Base-by-base conservation (phyloP, 2,329 filamentous ascomycete species). In the Fusarium tanahbumbuense region DNA sequence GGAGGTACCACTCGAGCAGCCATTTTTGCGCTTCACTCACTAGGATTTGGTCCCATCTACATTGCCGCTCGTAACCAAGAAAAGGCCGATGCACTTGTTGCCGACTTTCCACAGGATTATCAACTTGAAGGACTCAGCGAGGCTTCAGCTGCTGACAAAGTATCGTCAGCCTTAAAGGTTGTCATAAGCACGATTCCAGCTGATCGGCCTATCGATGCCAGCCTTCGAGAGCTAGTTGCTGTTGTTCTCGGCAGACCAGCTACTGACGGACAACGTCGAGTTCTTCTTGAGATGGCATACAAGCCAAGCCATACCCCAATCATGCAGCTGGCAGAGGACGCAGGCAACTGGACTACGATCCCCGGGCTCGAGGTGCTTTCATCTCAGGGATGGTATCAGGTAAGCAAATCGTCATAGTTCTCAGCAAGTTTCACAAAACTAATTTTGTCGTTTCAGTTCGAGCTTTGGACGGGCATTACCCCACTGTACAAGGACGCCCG, bases 211-310 rank as follows among this genome's bases (percentile, higher is more conserved):
- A 92, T 98, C 67, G 94, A 98, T 70, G 75, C 86, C 1, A 82
- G 81, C 13, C 90, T 97, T 80, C 85, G 87, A 23, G 88, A 90
- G 72, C 84, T 92, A 3, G 81, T 98, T 12, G 80, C 82, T 8
- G 80, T 84, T 18, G 75, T 89, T 34, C 77, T 89, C n/a, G 81
- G 83, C 61, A 79, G 79, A 25, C 80, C 76, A 65, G 78, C 75
- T 65, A 75, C 57, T 74, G 77, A 76, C 68, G 60, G 60, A 25
- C 80, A 81, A 8, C 81, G 80, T 27, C 86, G 87, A 22, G 87
- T 96, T 15, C 81, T 98, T 65, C 82, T 98, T 6, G 96, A 99
- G 80, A 97, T 99, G 94, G 95, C 96, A 3, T 99, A 99, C 81
- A 97, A 95, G 80, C 96, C 96, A 22, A 84, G 87, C 1, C 87